phyloP scores from a whole-genome alignment of 2,329 filamentous ascomycete genomes.

The Byssothecium circinans region DNA sequence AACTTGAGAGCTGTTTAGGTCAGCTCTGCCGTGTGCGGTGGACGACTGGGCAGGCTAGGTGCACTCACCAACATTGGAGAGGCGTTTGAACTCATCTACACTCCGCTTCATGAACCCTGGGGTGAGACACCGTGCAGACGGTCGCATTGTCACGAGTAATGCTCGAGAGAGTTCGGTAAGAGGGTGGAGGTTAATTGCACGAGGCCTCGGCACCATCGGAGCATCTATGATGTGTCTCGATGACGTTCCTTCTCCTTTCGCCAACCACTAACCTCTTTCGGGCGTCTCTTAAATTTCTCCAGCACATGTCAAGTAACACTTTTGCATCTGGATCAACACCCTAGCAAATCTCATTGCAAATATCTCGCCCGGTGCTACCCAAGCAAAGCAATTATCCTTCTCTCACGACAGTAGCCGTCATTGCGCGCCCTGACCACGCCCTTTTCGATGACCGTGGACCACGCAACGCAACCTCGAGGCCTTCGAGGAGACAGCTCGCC shows the following conservation, averaged over 20 bases:
- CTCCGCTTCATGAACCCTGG: constrained; percentile 61
- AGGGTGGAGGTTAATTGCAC: constrained; percentile 11
- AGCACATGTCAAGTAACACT: background rate
- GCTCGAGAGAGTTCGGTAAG: background rate
- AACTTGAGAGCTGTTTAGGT: constrained; percentile 62
- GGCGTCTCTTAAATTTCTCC: constrained; percentile 11
- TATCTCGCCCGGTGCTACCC: background rate
- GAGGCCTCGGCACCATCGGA: background rate
- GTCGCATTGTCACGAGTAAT: constrained; percentile 35
- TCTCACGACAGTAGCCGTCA: background rate
- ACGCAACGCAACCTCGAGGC: constrained; percentile 32
- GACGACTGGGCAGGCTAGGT: too few relatives aligned
- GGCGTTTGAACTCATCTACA: constrained; percentile 60
- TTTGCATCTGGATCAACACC: background rate
- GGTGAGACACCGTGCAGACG: constrained; percentile 38
- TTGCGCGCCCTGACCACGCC: background rate
- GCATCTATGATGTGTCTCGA: too few relatives aligned
- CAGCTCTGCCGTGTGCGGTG: too few relatives aligned
- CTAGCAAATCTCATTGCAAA: background rate
- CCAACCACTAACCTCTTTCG: constrained; percentile 7
- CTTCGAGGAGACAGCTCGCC: constrained; percentile 30
- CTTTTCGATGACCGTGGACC: constrained; percentile 40
- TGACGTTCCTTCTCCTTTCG: constrained; percentile 3
- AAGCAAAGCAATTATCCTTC: background rate
- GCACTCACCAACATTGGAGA: constrained; percentile 56